Evolutionary conservation across 352 stramenopile genomes (phyloP).

Genomic region (Pythium scleroteichum): DNA sequence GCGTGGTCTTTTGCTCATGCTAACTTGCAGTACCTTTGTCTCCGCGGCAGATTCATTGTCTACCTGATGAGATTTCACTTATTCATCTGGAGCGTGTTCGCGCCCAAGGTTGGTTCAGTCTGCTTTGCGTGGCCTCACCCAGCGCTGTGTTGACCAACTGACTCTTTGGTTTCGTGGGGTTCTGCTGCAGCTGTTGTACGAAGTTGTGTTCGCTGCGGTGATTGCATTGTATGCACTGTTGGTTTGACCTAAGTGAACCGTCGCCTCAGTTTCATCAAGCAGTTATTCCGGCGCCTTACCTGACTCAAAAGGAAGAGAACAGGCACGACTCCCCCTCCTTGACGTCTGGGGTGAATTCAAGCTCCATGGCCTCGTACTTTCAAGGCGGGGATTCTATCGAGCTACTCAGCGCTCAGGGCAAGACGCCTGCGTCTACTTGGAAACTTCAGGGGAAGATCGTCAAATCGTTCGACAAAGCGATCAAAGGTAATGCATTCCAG

Average conservation of each 20-base stretch:
- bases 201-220: constrained; percentile 55
- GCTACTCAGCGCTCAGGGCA: constrained; percentile 78
- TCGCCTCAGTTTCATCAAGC: constrained; percentile 3
- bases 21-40: constrained; percentile 7
- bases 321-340: not conserved
- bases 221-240: constrained; percentile 17
- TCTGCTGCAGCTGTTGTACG: constrained; percentile 68
- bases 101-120: constrained; percentile 74
- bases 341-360: not conserved
- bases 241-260: constrained; percentile 5
- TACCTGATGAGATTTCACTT: constrained; percentile 90
- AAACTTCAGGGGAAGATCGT: constrained; percentile 77
- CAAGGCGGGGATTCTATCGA: constrained; percentile 83
- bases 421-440: constrained; percentile 62
- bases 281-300: not conserved
- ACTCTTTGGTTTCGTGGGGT: not conserved
- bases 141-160: not conserved
- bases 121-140: not conserved
- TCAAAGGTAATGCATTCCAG: constrained; percentile 76
- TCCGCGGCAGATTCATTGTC: constrained; percentile 58
- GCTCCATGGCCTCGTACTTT: constrained; percentile 45
- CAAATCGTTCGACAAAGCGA: constrained; percentile 79
- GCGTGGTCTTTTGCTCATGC: not conserved
- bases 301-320: too few species aligned
- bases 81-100: constrained; percentile 92